phyloP scores from a whole-genome alignment of 148 eudicot genomes.

The Bassia scoparia region DNA sequence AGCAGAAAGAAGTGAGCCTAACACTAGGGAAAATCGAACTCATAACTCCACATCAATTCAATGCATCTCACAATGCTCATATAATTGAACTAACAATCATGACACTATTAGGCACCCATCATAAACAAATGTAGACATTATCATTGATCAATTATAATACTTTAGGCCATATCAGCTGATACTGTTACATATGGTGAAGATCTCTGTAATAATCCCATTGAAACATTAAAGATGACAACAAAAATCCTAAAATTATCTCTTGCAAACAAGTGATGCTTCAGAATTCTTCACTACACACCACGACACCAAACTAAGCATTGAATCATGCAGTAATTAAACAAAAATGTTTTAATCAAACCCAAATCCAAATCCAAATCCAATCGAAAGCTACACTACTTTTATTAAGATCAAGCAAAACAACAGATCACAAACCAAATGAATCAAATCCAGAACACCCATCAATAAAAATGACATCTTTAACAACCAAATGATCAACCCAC shows the following conservation, averaged over 20 bases:
- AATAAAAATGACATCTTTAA: neutral
- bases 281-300: neutral
- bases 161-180: neutral
- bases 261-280: neutral
- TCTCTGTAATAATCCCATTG: neutral
- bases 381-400: neutral
- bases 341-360: neutral
- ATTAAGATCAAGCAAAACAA: neutral
- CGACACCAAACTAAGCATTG: neutral
- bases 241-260: neutral
- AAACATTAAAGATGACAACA: neutral
- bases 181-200: neutral
- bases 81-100: too few species aligned
- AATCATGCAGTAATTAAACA: neutral
- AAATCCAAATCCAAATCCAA: neutral
- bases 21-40: neutral
- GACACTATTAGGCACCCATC: neutral
- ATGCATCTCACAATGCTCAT: neutral
- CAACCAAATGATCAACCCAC: conserved; percentile 17
- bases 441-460: conserved; percentile 6
- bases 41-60: neutral
- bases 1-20: neutral
- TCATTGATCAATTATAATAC: neutral
- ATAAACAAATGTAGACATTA: neutral
- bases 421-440: conserved; percentile 17